Evolutionary conservation across 768 basidiomycete species (phyloP).

Genomic region (Phanerodontia chrysosporium): DNA sequence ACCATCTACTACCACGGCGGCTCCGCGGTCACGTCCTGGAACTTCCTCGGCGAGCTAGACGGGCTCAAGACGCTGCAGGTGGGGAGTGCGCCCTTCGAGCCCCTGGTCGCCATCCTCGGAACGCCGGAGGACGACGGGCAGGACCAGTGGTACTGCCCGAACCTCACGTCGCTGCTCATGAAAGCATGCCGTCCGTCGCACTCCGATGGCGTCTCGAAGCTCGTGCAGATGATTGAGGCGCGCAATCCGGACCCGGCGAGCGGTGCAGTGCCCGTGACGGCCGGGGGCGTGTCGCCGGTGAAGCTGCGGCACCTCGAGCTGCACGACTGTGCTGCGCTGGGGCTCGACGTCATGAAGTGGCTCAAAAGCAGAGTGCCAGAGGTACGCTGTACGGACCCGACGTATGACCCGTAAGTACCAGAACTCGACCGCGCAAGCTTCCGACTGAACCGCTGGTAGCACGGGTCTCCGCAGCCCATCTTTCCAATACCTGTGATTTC

Average conservation of each 20-base stretch:
- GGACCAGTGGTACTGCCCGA: constrained; percentile 59
- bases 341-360: constrained; percentile 69
- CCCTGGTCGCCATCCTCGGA: constrained; percentile 53
- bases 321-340: constrained; percentile 61
- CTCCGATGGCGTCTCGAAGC: constrained; percentile 55
- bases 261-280: constrained; percentile 27
- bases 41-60: constrained; percentile 55
- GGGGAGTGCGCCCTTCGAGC: constrained; percentile 63
- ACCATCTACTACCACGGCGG: constrained; percentile 55
- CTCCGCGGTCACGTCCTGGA: constrained; percentile 61
- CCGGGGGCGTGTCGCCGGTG: constrained; percentile 46
- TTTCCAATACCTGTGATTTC: neutral
- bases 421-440: neutral
- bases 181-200: constrained; percentile 63
- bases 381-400: constrained; percentile 58
- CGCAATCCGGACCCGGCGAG: constrained; percentile 53
- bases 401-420: constrained; percentile 38
- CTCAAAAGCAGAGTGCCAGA: constrained; percentile 56
- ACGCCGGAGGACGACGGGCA: constrained; percentile 56
- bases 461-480: neutral
- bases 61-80: constrained; percentile 57
- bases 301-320: constrained; percentile 58
- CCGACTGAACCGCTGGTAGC: neutral
- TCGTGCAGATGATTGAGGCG: constrained; percentile 69
- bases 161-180: constrained; percentile 55